A percentile compares a stretch with the other conserved stretches of the same genome.
phyloP scores from a whole-genome alignment of 805 yeast species.

The Kregervanrija pseudodelftensis region DNA sequence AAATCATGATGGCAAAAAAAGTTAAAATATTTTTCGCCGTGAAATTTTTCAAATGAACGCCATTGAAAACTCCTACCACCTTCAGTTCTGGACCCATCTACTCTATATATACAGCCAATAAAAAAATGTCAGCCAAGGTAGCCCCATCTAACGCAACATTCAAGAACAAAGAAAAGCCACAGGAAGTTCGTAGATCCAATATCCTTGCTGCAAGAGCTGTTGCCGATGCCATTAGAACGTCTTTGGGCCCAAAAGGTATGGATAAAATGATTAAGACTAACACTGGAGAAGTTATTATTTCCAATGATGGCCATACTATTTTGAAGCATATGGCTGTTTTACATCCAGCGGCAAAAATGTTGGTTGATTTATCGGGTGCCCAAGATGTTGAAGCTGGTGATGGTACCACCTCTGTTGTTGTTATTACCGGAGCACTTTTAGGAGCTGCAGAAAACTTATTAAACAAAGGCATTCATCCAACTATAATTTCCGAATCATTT shows the following conservation, averaged over 20 bases:
- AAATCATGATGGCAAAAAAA: too few species aligned
- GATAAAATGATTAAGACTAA: constrained; percentile 97
- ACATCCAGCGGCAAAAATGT: constrained; percentile 98
- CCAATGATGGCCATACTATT: constrained; percentile 98
- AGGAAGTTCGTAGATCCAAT: constrained; percentile 84
- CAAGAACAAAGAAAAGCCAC: constrained; percentile 90
- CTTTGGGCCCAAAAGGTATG: constrained; percentile 99
- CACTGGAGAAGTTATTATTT: constrained; percentile 84
- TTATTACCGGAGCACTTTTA: constrained; percentile 85
- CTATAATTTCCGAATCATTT: constrained; percentile 87
- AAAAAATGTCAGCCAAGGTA: constrained; percentile 8
- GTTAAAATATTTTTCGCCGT: too few species aligned
- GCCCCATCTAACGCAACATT: constrained; percentile 62
- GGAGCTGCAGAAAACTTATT: constrained; percentile 93
- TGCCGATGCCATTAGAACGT: constrained; percentile 90
- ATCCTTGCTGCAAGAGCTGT: constrained; percentile 92
- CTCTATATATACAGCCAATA: too few species aligned
- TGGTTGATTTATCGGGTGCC: constrained; percentile 92
- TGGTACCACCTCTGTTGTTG: constrained; percentile 97
- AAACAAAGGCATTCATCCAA: constrained; percentile 91
- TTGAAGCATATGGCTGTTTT: constrained; percentile 95
- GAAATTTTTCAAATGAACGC: too few species aligned
- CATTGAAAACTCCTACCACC: too few species aligned
- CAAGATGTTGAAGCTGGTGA: constrained; percentile 99
- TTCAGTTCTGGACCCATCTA: too few species aligned